These are phyloP conservation scores for Colletotrichum eleusines DNA, from an alignment of 2,329 filamentous ascomycete genomes.

Conservation along the genomic window DNA sequence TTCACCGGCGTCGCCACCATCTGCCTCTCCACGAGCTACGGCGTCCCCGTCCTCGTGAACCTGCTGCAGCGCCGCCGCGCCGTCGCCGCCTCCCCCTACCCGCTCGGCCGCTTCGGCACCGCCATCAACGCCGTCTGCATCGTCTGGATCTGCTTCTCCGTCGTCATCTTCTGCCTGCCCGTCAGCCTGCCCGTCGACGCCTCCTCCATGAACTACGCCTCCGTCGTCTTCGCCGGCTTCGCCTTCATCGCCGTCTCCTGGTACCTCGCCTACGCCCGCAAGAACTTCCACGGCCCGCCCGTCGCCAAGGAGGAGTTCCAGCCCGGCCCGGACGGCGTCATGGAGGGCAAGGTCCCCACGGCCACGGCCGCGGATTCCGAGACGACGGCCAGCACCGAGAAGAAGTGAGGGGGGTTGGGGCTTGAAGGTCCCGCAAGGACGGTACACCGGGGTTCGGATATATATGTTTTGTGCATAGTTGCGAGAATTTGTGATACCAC, in stretches of 20 bases:
- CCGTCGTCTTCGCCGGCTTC: conserved; percentile 74
- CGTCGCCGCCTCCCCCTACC: conserved; percentile 75
- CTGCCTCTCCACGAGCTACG: conserved; percentile 81
- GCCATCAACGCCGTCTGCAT: conserved; percentile 76
- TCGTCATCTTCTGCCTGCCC: conserved; percentile 83
- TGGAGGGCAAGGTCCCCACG: conserved; percentile 34
- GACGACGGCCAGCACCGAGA: conserved; percentile 35
- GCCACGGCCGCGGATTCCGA: conserved; percentile 19
- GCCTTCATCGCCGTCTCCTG: conserved; percentile 69
- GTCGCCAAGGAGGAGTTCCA: conserved; percentile 48
- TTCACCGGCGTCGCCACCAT: conserved; percentile 87
- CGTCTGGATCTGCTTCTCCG: conserved; percentile 77
- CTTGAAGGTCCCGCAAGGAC: not conserved
- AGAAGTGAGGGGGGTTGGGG: conserved; percentile 17
- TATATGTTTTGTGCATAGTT: not conserved
- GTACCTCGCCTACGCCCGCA: conserved; percentile 73
- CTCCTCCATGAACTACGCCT: conserved; percentile 74
- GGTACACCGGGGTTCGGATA: not conserved
- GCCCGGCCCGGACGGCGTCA: conserved; percentile 35
- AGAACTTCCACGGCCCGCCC: conserved; percentile 72
- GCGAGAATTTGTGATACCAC: not conserved
- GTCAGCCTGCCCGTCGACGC: conserved; percentile 69
- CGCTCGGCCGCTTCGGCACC: conserved; percentile 76
- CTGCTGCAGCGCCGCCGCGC: conserved; percentile 74
- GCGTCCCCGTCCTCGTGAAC: conserved; percentile 79